These are phyloP conservation scores for Cercospora zeae-maydis DNA, from an alignment of 2,329 filamentous ascomycete species.

Conservation along the genomic window DNA sequence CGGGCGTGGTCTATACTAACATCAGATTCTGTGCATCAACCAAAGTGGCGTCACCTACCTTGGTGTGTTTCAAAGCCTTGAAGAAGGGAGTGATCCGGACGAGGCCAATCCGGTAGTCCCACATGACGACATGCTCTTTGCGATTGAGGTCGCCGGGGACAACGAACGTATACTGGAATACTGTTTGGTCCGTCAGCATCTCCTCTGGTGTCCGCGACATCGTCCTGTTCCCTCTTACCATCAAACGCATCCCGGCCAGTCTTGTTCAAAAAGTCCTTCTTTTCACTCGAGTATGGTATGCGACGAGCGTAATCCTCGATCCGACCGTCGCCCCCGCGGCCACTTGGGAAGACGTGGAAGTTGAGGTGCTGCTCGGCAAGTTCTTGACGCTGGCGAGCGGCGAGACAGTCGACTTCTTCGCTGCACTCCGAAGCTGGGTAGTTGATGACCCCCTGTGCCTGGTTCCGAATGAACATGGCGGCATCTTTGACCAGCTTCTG, in stretches of 20 bases:
- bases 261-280: constrained; percentile 81
- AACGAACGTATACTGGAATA: constrained; percentile 80
- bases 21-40: constrained; percentile 14
- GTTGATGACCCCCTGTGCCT: constrained; percentile 63
- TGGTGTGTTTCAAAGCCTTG: constrained; percentile 81
- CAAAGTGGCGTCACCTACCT: constrained; percentile 55
- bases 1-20: constrained; percentile 71
- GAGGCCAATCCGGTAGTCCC: constrained; percentile 94
- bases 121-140: constrained; percentile 64
- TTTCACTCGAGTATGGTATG: constrained; percentile 92
- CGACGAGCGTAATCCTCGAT: constrained; percentile 56
- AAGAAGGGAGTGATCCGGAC: constrained; percentile 94
- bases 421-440: constrained; percentile 68
- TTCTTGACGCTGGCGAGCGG: constrained; percentile 37
- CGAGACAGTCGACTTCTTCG: constrained; percentile 40
- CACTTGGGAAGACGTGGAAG: constrained; percentile 66
- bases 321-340: constrained; percentile 33
- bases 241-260: constrained; percentile 86
- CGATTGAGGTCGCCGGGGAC: constrained; percentile 60
- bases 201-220: not conserved
- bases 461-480: constrained; percentile 59
- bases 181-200: constrained; percentile 43
- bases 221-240: constrained; percentile 52
- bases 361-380: constrained; percentile 57
- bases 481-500: constrained; percentile 65